Evolutionary conservation across 306 rosid species (phyloP).

Genomic region (Quercus engelmannii): DNA sequence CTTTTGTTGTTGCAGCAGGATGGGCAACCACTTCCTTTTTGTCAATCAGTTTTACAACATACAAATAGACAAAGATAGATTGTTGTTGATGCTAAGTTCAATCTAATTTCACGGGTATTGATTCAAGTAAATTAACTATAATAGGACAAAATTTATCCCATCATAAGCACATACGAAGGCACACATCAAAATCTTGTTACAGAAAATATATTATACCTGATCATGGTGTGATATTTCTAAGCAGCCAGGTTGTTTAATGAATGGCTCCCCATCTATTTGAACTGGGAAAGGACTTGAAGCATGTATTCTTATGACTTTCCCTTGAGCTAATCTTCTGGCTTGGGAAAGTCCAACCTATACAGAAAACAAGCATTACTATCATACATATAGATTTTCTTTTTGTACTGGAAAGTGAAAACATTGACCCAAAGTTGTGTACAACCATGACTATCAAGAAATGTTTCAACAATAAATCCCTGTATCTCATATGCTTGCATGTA

Average conservation of each 20-base stretch:
- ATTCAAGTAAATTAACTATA: neutral
- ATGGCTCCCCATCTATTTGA: constrained; percentile 84
- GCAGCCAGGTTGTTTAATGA: constrained; percentile 54
- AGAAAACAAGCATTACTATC: constrained; percentile 12
- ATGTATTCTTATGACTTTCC: constrained; percentile 60
- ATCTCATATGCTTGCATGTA: neutral
- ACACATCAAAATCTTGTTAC: neutral
- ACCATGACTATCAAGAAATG: neutral
- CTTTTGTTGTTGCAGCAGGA: neutral
- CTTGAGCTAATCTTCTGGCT: constrained; percentile 82
- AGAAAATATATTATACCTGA: constrained; percentile 35
- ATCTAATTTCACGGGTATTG: neutral
- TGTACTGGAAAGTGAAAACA: neutral
- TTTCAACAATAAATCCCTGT: neutral
- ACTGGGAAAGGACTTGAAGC: constrained; percentile 75
- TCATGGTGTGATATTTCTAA: constrained; percentile 64
- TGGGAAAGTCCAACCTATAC: constrained; percentile 77
- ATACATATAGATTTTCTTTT: constrained; percentile 6
- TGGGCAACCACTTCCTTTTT: neutral
- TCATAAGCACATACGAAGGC: neutral
- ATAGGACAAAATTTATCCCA: neutral
- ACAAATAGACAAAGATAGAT: neutral
- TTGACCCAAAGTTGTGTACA: too few relatives aligned
- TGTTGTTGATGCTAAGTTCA: neutral
- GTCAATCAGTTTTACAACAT: neutral